These are phyloP conservation scores for Ulota crispa DNA, from an alignment of 225 moss, liverwort and hornwort species.

Conservation along the genomic window DNA sequence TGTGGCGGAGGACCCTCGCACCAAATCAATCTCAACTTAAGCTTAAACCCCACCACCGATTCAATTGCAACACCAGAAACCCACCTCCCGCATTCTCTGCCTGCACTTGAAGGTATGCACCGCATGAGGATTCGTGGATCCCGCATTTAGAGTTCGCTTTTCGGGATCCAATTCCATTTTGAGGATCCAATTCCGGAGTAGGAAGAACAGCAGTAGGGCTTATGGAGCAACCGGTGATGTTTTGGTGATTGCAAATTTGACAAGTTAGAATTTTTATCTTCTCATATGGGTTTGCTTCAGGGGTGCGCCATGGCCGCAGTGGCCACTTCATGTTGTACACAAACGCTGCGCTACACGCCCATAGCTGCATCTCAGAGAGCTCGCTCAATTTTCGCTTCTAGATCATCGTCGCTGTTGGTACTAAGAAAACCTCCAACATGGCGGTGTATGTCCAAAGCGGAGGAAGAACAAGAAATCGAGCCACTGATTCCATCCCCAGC, in stretches of 20 bases:
- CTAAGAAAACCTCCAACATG: slow-evolving; percentile 22
- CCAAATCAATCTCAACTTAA: background rate
- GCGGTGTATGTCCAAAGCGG: slow-evolving; percentile 52
- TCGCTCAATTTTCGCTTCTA: slow-evolving; percentile 8
- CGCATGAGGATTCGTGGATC: background rate
- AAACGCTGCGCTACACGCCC: slow-evolving; percentile 28
- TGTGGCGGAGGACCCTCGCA: slow-evolving; percentile 3
- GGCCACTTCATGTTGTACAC: slow-evolving; percentile 36
- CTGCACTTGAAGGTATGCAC: slow-evolving; percentile 1
- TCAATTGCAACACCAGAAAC: background rate
- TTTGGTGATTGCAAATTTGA: background rate
- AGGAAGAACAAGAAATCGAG: slow-evolving; percentile 36
- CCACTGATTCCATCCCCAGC: slow-evolving; percentile 25
- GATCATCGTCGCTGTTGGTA: slow-evolving; percentile 11
- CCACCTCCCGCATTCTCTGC: background rate
- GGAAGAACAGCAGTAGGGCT: background rate
- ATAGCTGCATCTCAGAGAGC: slow-evolving; percentile 14
- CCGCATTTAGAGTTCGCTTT: background rate
- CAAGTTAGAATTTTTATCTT: background rate
- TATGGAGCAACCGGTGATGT: background rate
- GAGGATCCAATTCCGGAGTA: background rate
- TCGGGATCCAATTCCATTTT: background rate
- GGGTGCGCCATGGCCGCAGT: slow-evolving; percentile 40
- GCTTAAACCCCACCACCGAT: background rate
- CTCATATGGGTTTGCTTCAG: background rate